phyloP scores from a whole-genome alignment of 768 basidiomycete genomes.

The Suillus lakei region DNA sequence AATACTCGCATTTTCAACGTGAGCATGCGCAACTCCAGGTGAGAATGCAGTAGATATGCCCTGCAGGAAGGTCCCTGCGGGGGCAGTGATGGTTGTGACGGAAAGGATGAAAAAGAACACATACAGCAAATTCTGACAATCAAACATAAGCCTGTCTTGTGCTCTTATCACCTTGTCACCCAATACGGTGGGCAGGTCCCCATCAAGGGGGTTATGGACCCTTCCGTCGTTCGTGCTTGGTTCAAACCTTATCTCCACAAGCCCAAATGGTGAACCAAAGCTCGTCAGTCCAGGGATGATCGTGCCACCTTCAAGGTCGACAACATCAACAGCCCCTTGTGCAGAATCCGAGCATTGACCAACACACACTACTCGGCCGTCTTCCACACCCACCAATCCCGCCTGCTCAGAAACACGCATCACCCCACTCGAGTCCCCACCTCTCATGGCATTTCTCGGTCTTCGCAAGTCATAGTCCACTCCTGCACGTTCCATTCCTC shows the following conservation, averaged over 20 bases:
- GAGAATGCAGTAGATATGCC: slow-evolving; percentile 69
- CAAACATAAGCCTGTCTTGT: slow-evolving; percentile 74
- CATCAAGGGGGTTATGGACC: too few species aligned
- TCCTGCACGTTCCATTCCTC: too few species aligned
- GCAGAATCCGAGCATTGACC: slow-evolving; percentile 38
- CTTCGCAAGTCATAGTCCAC: too few species aligned
- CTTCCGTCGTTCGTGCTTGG: slow-evolving; percentile 71
- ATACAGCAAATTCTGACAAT: slow-evolving; percentile 71
- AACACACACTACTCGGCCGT: slow-evolving; percentile 58
- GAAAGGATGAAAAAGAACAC: slow-evolving; percentile 32
- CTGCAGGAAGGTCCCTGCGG: slow-evolving; percentile 51
- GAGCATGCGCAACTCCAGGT: slow-evolving; percentile 55
- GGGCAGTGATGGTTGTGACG: slow-evolving; percentile 57
- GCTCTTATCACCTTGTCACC: slow-evolving; percentile 61
- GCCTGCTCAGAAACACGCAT: slow-evolving; percentile 31
- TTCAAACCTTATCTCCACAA: slow-evolving; percentile 72
- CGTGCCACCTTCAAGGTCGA: slow-evolving; percentile 76
- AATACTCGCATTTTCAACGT: slow-evolving; percentile 61
- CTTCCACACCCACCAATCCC: slow-evolving; percentile 38
- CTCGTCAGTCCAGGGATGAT: slow-evolving; percentile 72
- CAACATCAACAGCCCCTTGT: slow-evolving; percentile 23
- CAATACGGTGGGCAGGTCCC: slow-evolving; percentile 50
- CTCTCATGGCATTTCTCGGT: too few species aligned
- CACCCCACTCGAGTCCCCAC: slow-evolving; percentile 26
- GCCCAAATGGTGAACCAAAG: slow-evolving; percentile 73